Evolutionary conservation across 2,329 filamentous ascomycete species (phyloP).

Genomic region (Fusarium kyushuense): DNA sequence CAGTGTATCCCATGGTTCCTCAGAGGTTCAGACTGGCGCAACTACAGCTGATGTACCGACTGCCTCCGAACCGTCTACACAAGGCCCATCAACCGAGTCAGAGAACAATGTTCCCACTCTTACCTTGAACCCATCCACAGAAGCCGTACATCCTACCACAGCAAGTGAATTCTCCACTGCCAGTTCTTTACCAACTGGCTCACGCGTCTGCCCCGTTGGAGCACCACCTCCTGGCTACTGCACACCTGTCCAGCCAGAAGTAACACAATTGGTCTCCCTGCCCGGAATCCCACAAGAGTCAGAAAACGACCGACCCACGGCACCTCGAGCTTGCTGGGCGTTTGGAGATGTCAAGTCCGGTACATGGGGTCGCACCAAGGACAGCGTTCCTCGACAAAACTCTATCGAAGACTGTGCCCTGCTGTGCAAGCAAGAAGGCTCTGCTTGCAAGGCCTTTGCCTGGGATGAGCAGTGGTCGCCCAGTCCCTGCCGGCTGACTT

Average conservation of each 20-base stretch:
- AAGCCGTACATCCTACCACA: rapidly evolving
- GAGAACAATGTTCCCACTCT: neutral
- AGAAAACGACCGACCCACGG: neutral
- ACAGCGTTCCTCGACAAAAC: conserved; percentile 7
- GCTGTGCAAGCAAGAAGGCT: conserved; percentile 7
- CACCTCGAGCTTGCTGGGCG: conserved; percentile 12
- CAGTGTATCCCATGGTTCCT: no score
- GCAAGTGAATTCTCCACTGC: neutral
- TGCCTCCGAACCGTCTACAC: no score
- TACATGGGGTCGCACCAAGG: conserved; percentile 5
- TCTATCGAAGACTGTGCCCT: conserved; percentile 26
- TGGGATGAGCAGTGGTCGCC: neutral
- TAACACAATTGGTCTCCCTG: neutral
- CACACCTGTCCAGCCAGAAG: neutral
- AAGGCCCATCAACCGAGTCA: neutral
- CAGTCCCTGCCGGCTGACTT: neutral
- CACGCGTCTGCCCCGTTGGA: conserved; percentile 1
- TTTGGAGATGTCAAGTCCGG: neutral
- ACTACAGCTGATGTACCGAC: no score
- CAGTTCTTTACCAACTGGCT: neutral
- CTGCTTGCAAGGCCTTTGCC: conserved; percentile 15
- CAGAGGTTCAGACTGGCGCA: no score
- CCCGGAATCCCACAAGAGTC: neutral
- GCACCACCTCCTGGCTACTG: conserved; percentile 15
- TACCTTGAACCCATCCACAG: neutral